Base-by-base conservation (phyloP, 1,139 yeast genomes). In the Lodderomyces beijingensis region DNA sequence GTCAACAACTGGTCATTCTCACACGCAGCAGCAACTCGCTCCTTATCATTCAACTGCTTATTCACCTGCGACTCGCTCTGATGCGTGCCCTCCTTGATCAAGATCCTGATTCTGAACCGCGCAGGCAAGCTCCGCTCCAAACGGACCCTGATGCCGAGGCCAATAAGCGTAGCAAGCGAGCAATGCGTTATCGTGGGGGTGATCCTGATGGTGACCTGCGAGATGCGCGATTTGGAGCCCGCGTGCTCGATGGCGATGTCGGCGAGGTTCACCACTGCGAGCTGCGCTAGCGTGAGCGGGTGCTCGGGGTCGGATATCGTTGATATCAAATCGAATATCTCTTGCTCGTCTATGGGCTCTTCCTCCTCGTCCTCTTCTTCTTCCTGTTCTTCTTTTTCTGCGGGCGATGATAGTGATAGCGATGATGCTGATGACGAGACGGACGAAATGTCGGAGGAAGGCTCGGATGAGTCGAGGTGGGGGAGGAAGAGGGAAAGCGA, bases 141-240 rank as follows among this genome's bases (percentile, higher is more conserved):
- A 21, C 99, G 68, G 1, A 93, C 98, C 34, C 97, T 67, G 35
- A 93, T 86, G 0, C 98, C 98, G 24, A 93, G 69, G 0, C 99
- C 99, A 40, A 93, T 91, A 36, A 93, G 74, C 0, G 98, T 93
- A 1, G 98, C 98, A 42, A 93, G 66, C 1, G 96, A 86, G 52
- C 99, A 93, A 54, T 93, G 99, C 1, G 98, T 91, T 46, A 93
- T 91, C 0, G 99, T 93, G 0, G 99, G 99, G 0, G 99, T 93
- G 43, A 93, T 89, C 47, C 75, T 78, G 24, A 93, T 87, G 16
- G 77, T 53, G 0, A 93, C 87, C 42, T 83, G 87, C 0, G 93
- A 84, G 49, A 85, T 74, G 27, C 75, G 75, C 10, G 59, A 50
- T n/a, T 18, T 16, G 7, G 33, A 19, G 9, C 10, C 10, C 4